Evolutionary conservation across 2,329 filamentous ascomycete genomes (phyloP).

Genomic region (Colletotrichum limetticola): DNA sequence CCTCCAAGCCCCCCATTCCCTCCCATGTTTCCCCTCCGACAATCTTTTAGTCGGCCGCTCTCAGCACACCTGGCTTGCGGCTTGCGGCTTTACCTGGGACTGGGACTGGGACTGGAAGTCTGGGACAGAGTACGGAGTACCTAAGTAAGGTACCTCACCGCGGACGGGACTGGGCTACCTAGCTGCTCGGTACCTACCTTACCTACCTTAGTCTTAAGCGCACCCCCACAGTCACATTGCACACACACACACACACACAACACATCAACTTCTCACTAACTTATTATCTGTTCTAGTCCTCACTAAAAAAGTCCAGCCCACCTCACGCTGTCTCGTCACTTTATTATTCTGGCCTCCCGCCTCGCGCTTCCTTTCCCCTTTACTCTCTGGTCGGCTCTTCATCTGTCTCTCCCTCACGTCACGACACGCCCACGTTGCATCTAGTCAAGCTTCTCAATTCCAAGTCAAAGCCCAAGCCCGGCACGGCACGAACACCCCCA

Average conservation of each 20-base stretch:
- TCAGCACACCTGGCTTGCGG: not conserved
- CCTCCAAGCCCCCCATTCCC: not conserved
- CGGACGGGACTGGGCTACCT: not conserved
- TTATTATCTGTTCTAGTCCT: slow-evolving; percentile 29
- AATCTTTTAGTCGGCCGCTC: slow-evolving; percentile 13
- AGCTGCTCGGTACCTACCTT: not conserved
- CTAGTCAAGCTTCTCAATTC: not conserved
- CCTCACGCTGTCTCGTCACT: not conserved
- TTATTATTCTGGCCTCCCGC: not conserved
- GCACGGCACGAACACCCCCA: not conserved
- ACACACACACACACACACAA: slow-evolving; percentile 6
- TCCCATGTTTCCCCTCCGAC: not conserved
- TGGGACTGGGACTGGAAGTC: no score
- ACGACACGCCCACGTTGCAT: not conserved
- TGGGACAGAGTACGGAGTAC: not conserved
- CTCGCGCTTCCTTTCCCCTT: slow-evolving; percentile 12
- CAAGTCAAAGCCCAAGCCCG: not conserved
- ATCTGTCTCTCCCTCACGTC: slow-evolving; percentile 14
- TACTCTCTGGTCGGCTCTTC: not conserved
- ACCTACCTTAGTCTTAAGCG: slow-evolving; percentile 20
- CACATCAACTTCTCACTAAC: slow-evolving; percentile 23
- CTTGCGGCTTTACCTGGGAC: no score
- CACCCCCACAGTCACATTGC: slow-evolving; percentile 32
- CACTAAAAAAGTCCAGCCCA: slow-evolving; percentile 30
- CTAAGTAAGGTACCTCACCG: not conserved